Evolutionary conservation across 306 rosid species (phyloP).

Genomic region (Dalbergia cochinchinensis): DNA sequence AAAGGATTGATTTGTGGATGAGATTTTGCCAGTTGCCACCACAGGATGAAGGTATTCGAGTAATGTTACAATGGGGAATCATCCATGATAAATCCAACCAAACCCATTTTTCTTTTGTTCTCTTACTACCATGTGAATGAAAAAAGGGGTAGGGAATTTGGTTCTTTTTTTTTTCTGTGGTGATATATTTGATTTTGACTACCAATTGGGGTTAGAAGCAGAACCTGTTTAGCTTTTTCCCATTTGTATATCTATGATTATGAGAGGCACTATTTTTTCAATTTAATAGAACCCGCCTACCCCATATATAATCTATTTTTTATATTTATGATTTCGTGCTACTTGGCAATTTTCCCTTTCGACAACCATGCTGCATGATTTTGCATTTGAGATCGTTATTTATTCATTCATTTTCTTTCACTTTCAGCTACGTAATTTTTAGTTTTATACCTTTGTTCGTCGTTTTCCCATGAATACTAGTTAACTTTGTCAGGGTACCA

Average conservation of each 20-base stretch:
- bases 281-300: constrained; percentile 49
- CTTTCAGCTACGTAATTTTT: neutral
- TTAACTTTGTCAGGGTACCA: too few relatives aligned
- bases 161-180: constrained; percentile 55
- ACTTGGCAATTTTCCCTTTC: constrained; percentile 26
- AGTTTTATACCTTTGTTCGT: neutral
- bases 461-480: too few relatives aligned
- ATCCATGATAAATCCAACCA: constrained; percentile 41
- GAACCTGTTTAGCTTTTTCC: constrained; percentile 46
- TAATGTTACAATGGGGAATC: constrained; percentile 47
- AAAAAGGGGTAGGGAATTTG: constrained; percentile 56
- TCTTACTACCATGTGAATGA: constrained; percentile 20
- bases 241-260: constrained; percentile 61
- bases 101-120: constrained; percentile 37
- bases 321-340: constrained; percentile 26
- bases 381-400: neutral
- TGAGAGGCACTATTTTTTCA: constrained; percentile 54
- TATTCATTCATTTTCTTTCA: constrained; percentile 2
- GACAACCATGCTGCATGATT: neutral
- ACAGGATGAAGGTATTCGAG: constrained; percentile 20
- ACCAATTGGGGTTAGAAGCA: constrained; percentile 41
- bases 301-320: constrained; percentile 21
- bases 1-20: constrained; percentile 53
- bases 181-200: constrained; percentile 46
- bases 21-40: constrained; percentile 44